Conservation (phyloP, 371 early-diverging fungal genomes). For the Dichotomocladium elegans region DNA sequence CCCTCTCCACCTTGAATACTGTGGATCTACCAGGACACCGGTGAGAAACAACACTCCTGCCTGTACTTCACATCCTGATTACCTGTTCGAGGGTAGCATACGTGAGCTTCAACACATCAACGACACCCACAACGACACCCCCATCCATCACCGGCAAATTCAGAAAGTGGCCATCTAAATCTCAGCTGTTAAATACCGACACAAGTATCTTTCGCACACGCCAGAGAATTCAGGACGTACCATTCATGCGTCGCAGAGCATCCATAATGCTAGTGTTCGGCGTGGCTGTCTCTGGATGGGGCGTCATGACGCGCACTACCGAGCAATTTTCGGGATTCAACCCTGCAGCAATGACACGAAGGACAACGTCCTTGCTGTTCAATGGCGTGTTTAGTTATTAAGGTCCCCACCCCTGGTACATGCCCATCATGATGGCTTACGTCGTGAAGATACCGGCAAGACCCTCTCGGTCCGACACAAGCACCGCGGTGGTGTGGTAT, state of each 20-base stretch:
- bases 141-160: slow-evolving; percentile 93
- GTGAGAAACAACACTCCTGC: not conserved
- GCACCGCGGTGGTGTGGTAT: slow-evolving; percentile 83
- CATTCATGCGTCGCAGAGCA: slow-evolving; percentile 93
- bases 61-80: not conserved
- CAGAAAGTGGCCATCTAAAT: slow-evolving; percentile 92
- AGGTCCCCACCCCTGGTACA: too few species aligned
- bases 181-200: not conserved
- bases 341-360: slow-evolving; percentile 93
- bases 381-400: not conserved
- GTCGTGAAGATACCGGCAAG: slow-evolving; percentile 91
- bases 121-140: slow-evolving; percentile 78
- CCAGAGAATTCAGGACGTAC: slow-evolving; percentile 33
- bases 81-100: slow-evolving; percentile 79
- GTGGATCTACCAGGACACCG: slow-evolving; percentile 12
- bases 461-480: slow-evolving; percentile 80
- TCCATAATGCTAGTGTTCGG: slow-evolving; percentile 84
- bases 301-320: slow-evolving; percentile 97
- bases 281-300: slow-evolving; percentile 92
- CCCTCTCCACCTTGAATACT: slow-evolving; percentile 38
- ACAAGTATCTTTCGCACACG: not conserved
- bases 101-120: slow-evolving; percentile 93
- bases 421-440: not conserved
- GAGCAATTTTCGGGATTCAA: slow-evolving; percentile 87
- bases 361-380: slow-evolving; percentile 80